Percentiles rank a stretch among this genome's conserved stretches.
phyloP scores from a whole-genome alignment of 179 eudicot species.

The Spergularia azorica region DNA sequence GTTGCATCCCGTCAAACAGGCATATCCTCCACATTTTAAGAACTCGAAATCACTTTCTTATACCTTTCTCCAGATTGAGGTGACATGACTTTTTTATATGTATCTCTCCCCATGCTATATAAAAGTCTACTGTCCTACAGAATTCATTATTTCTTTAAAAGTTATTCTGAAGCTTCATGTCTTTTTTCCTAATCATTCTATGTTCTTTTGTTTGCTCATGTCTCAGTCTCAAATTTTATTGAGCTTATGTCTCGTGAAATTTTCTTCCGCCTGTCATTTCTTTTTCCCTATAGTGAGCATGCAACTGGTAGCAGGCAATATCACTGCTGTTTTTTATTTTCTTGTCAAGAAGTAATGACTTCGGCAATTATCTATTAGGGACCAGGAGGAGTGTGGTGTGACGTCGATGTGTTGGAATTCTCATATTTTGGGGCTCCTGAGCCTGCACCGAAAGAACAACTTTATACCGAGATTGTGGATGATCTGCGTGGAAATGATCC shows the following conservation, averaged over 20 bases:
- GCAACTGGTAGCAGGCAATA: background rate
- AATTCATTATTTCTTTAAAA: background rate
- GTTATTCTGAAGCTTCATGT: background rate
- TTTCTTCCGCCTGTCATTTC: background rate
- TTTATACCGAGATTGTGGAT: constrained; percentile 92
- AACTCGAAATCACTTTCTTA: background rate
- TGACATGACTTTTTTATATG: too few relatives aligned
- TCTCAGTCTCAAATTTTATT: too few relatives aligned
- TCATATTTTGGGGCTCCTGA: constrained; percentile 98
- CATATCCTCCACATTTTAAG: background rate
- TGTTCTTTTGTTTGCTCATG: too few relatives aligned
- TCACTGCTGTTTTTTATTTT: background rate
- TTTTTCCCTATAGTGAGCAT: background rate
- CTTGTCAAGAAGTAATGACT: constrained; percentile 18
- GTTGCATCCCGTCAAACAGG: too few relatives aligned
- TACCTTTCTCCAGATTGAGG: background rate
- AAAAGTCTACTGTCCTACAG: background rate
- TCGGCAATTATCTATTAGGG: constrained; percentile 49
- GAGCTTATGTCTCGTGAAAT: too few relatives aligned
- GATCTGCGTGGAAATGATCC: constrained; percentile 94
- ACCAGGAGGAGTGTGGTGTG: constrained; percentile 99
- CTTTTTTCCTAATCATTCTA: too few relatives aligned
- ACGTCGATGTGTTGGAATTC: constrained; percentile 93
- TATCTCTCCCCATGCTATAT: background rate
- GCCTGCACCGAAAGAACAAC: constrained; percentile 91